Base-by-base conservation (phyloP, 148 eudicot species). In the Rhododendron henanense region DNA sequence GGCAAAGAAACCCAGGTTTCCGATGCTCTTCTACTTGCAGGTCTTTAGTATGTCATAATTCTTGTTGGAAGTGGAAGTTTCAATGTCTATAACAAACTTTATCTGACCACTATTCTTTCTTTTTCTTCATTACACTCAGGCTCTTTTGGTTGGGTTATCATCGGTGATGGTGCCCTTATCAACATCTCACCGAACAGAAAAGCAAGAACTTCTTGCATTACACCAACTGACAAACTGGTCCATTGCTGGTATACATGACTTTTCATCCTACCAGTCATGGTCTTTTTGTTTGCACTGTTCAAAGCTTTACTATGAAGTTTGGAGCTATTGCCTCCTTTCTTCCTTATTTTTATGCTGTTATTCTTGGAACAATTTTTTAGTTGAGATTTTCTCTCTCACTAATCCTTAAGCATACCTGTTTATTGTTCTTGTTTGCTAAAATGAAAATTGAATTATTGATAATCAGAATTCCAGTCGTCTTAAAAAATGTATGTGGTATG, bases 201-300 rank as follows among this genome's bases (percentile, higher is more conserved):
- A 94, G 81, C 99, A 93, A 88, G 94, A 94, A 88, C 89, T 95
- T 84, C 94, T 84, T 87, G 90, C 85, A 55, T 81, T 90, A 31
- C 98, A 96, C 89, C 99, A 96, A 90, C 65, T 94, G 84, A 88
- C 91, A 87, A 96, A 96, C 88, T 96, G 99, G 98, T 91, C 85
- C 83, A 88, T 94, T 88, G 93, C 99, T 88, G 98, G 99, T 96
- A 88, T 86, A 10, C 63, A 39, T 84, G 76, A 57, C 71, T 59
- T 84, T 88, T 81, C 84, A 79, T 81, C 25, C 37, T 57, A 19
- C 59, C 39, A 31, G 21, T 25, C 45, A 69, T 81, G 53, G 45
- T 59, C 41, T 23, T 59, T 37, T 28, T 71, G 55, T 65, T 45
- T 75, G 55, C 59, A n/a, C 71, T 41, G 10, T 67, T 75, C 84